These are phyloP conservation scores for Aureobasidium musti DNA, from an alignment of 2,329 filamentous ascomycete genomes.

Conservation along the genomic window DNA sequence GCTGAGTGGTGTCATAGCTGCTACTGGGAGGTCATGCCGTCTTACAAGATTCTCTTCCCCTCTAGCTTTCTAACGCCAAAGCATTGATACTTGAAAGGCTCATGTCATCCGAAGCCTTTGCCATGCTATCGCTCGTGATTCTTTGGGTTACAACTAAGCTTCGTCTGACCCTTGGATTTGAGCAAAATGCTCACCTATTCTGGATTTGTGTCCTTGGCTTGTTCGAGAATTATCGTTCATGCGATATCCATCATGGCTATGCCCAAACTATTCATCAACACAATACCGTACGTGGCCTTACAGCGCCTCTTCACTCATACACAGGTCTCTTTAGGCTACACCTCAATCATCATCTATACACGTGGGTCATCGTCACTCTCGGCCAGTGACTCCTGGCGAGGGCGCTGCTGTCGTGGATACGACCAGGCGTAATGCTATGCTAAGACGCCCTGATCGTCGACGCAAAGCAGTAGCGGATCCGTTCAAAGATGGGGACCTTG, in stretches of 20 bases:
- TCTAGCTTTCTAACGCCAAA: not conserved
- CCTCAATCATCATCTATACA: not conserved
- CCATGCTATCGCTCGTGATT: not conserved
- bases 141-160: not conserved
- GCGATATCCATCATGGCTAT: not conserved
- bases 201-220: not conserved
- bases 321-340: not conserved
- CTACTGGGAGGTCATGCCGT: not conserved
- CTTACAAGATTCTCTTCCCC: not conserved
- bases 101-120: not conserved
- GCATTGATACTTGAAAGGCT: not conserved
- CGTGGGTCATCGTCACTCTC: not conserved
- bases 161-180: not conserved
- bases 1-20: not conserved
- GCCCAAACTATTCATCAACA: not conserved
- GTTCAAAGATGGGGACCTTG: not conserved
- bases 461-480: not conserved
- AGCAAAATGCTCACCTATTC: slow-evolving; percentile 14
- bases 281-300: not conserved
- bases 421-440: not conserved
- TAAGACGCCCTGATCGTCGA: not conserved
- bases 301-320: no score
- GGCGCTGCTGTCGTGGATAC: no score
- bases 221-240: not conserved
- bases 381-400: not conserved